Conservation (phyloP, 331 rosid genomes). For the Stylosanthes scabra region DNA sequence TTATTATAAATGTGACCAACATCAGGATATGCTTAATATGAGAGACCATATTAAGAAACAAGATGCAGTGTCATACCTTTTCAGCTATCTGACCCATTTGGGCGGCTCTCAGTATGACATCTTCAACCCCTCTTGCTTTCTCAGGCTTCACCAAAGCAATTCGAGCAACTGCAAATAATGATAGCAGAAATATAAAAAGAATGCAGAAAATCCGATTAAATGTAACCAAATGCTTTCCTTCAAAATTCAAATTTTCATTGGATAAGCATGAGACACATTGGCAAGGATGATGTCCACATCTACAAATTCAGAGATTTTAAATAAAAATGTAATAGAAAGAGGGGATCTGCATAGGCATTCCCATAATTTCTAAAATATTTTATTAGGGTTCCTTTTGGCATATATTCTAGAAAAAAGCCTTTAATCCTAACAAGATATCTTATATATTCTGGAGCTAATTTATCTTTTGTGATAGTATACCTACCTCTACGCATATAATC, state of each 20-base stretch:
- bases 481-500: background rate
- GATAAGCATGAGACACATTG: background rate
- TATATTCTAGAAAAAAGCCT: background rate
- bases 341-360: background rate
- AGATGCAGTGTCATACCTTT: slow-evolving; percentile 61
- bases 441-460: slow-evolving; percentile 1
- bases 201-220: background rate
- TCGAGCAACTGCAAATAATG: slow-evolving; percentile 75
- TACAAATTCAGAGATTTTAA: background rate
- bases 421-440: background rate
- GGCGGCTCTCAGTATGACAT: slow-evolving; percentile 91
- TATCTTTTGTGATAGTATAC: slow-evolving; percentile 19
- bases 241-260: slow-evolving; percentile 7
- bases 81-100: slow-evolving; percentile 91
- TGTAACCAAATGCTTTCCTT: slow-evolving; percentile 17
- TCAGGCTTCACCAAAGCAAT: slow-evolving; percentile 99
- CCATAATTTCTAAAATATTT: background rate
- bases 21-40: slow-evolving; percentile 26
- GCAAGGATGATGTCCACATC: background rate
- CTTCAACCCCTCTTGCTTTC: slow-evolving; percentile 98
- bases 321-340: background rate
- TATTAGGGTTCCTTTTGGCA: background rate
- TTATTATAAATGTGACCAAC: slow-evolving; percentile 5
- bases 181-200: slow-evolving; percentile 32
- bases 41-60: slow-evolving; percentile 26